phyloP scores from a whole-genome alignment of 1,284 basidiomycete species.

The Sparassis latifolia region DNA sequence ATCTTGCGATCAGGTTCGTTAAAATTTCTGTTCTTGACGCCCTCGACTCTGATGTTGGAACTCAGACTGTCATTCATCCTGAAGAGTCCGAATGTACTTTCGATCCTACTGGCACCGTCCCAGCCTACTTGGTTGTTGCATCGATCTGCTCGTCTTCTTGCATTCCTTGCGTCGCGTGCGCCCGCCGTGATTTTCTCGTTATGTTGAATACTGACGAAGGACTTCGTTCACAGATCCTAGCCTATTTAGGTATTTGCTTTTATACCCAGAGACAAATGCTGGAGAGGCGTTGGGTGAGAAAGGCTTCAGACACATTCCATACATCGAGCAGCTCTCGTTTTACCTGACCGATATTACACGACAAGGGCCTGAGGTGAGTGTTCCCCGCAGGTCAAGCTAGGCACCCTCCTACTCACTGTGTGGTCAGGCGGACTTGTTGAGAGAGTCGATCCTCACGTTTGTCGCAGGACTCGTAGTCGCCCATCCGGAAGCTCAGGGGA shows the following conservation, averaged over 20 bases:
- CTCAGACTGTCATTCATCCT: constrained; percentile 36
- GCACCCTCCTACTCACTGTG: not conserved
- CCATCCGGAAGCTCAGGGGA: constrained; percentile 41
- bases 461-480: constrained; percentile 49
- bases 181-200: constrained; percentile 2
- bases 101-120: constrained; percentile 39
- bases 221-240: constrained; percentile 24
- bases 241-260: constrained; percentile 35
- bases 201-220: not conserved
- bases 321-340: constrained; percentile 47
- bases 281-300: constrained; percentile 7
- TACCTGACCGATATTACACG: constrained; percentile 41
- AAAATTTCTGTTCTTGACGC: not conserved
- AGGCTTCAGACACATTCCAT: constrained; percentile 31
- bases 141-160: constrained; percentile 39
- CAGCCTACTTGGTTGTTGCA: constrained; percentile 47
- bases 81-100: constrained; percentile 33
- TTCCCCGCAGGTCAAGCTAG: constrained; percentile 1
- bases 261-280: constrained; percentile 18
- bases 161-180: constrained; percentile 53
- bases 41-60: constrained; percentile 2
- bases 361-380: constrained; percentile 38
- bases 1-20: constrained; percentile 37
- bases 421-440: constrained; percentile 34
- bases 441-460: constrained; percentile 45